Conservation (phyloP, 306 rosid species). For the Citrullus amarus region DNA sequence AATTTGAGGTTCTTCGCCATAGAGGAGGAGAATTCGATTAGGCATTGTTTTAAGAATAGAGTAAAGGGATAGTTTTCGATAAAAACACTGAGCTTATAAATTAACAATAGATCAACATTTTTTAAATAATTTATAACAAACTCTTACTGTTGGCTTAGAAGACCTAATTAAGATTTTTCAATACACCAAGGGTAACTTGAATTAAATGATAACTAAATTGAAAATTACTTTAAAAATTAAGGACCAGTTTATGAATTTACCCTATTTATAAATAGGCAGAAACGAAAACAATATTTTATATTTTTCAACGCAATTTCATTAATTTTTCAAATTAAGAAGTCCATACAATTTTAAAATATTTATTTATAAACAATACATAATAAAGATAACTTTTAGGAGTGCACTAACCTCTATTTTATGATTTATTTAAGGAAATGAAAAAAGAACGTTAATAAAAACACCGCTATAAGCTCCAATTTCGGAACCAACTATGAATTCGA, state of each 20-base stretch:
- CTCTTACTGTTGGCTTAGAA: too few species aligned
- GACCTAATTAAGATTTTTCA: not conserved
- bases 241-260: not conserved
- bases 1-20: too few species aligned
- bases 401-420: not conserved
- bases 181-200: not conserved
- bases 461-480: not conserved
- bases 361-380: not conserved
- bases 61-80: too few species aligned
- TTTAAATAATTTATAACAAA: not conserved
- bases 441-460: too few species aligned
- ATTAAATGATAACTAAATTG: too few species aligned
- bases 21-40: too few species aligned
- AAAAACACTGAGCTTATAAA: too few species aligned
- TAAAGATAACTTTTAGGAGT: not conserved
- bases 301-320: not conserved
- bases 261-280: not conserved
- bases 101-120: too few species aligned
- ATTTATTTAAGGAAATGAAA: not conserved
- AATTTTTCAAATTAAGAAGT: not conserved
- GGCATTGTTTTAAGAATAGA: too few species aligned
- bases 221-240: too few species aligned
- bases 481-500: not conserved
- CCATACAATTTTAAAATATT: not conserved
- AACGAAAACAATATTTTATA: not conserved